A percentile compares a stretch with the other conserved stretches of the same genome.
phyloP scores from a whole-genome alignment of 1,139 yeast species.

The Geotrichum klebahnii region DNA sequence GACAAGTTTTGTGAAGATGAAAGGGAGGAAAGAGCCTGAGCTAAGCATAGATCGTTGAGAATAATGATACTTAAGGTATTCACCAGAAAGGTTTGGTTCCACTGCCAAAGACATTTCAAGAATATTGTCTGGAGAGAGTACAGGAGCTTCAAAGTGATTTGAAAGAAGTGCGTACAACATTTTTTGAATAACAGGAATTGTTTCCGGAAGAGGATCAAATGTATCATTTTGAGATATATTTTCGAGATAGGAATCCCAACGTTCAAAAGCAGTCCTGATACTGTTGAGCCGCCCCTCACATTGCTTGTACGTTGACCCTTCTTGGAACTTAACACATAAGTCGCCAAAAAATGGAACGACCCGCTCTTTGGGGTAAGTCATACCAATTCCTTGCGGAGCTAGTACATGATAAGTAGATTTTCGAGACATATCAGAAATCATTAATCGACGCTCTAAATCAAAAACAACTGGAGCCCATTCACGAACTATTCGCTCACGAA shows the following conservation, averaged over 20 bases:
- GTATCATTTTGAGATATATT: conserved; percentile 44
- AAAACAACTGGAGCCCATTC: conserved; percentile 95
- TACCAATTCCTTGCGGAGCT: conserved; percentile 88
- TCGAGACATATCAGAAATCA: conserved; percentile 48
- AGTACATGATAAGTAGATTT: conserved; percentile 62
- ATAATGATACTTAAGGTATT: conserved; percentile 43
- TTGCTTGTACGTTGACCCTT: conserved; percentile 47
- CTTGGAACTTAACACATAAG: conserved; percentile 46
- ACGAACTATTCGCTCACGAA: conserved; percentile 59
- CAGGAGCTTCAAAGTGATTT: conserved; percentile 30
- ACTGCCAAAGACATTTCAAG: conserved; percentile 44
- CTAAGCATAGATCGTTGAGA: conserved; percentile 47
- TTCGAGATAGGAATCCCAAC: conserved; percentile 70
- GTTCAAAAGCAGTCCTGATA: conserved; percentile 65
- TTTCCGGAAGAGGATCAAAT: conserved; percentile 32
- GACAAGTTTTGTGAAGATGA: conserved; percentile 53
- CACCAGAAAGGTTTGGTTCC: conserved; percentile 47
- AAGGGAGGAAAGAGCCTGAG: conserved; percentile 57
- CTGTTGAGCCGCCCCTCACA: conserved; percentile 65
- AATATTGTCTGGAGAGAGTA: conserved; percentile 27
- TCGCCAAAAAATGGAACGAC: conserved; percentile 94
- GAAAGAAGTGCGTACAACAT: conserved; percentile 40
- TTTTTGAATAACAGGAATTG: conserved; percentile 36
- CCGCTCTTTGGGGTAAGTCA: conserved; percentile 65
- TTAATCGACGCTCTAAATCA: conserved; percentile 74